phyloP scores from a whole-genome alignment of 1,284 basidiomycete genomes.

The Rhodotorula sp. region DNA sequence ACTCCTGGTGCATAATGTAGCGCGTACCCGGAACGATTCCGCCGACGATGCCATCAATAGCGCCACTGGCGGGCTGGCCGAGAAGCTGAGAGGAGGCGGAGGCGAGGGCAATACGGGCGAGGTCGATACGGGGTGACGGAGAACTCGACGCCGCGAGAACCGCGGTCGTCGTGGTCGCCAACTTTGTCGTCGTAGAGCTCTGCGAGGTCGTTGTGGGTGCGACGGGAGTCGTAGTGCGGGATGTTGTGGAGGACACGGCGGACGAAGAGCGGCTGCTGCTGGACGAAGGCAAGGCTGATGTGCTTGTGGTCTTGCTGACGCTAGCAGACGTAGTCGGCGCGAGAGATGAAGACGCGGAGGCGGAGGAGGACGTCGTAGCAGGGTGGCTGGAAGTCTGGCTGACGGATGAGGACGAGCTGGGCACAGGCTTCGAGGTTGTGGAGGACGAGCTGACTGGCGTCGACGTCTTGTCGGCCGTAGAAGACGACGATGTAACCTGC shows the following conservation, averaged over 20 bases:
- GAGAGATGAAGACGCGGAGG: neutral
- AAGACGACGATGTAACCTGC: neutral
- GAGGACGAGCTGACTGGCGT: neutral
- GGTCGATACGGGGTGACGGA: neutral
- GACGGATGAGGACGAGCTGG: neutral
- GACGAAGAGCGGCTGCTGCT: neutral
- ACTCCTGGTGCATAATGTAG: conserved; percentile 14
- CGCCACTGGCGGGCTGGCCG: neutral
- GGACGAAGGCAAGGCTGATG: neutral
- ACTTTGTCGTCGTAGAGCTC: neutral
- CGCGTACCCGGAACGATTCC: neutral
- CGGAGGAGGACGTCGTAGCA: neutral
- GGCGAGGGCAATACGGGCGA: conserved; percentile 7
- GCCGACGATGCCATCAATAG: conserved; percentile 5
- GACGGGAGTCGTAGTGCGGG: neutral
- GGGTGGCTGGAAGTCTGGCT: neutral
- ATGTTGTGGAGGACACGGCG: neutral
- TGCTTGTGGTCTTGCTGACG: neutral
- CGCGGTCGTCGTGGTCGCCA: neutral
- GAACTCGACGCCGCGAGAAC: neutral
- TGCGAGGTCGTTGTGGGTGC: neutral
- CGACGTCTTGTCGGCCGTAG: neutral
- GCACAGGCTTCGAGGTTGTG: neutral
- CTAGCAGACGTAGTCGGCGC: neutral
- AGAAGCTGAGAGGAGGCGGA: conserved; percentile 5